Evolutionary conservation across 176 grass and related monocot genomes (phyloP).

Genomic region (Carex scoparia): DNA sequence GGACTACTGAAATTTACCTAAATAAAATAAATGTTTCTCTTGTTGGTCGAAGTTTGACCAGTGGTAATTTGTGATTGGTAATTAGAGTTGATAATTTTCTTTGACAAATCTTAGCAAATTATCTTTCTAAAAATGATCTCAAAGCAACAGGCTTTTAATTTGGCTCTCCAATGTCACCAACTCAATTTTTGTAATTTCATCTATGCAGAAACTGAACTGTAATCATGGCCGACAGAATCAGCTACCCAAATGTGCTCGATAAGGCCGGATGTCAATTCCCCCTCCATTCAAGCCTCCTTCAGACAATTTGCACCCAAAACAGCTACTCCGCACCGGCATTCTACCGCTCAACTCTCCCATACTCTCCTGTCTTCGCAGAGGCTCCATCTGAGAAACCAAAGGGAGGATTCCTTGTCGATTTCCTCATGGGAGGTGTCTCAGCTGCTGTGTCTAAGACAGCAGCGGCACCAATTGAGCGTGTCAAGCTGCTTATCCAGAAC

Average conservation of each 20-base stretch:
- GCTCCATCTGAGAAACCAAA: slow-evolving; percentile 67
- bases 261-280: slow-evolving; percentile 64
- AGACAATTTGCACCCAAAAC: slow-evolving; percentile 41
- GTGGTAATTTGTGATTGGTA: neutral
- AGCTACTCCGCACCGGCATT: slow-evolving; percentile 30
- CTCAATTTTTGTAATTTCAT: neutral
- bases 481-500: slow-evolving; percentile 93
- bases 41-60: slow-evolving; percentile 1
- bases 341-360: slow-evolving; percentile 24
- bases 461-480: slow-evolving; percentile 86
- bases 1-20: no score
- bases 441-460: slow-evolving; percentile 95
- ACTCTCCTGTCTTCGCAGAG: slow-evolving; percentile 52
- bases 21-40: neutral
- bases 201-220: slow-evolving; percentile 31
- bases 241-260: slow-evolving; percentile 58
- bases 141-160: neutral
- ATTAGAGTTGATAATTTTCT: neutral
- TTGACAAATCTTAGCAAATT: neutral
- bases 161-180: neutral
- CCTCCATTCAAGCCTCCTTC: slow-evolving; percentile 57
- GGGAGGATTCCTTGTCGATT: slow-evolving; percentile 62
- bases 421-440: slow-evolving; percentile 92
- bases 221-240: slow-evolving; percentile 57
- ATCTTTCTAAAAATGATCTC: neutral